Evolutionary conservation across 73 alveolate genomes (phyloP).

Genomic region (Tetrahymena malaccensis): DNA sequence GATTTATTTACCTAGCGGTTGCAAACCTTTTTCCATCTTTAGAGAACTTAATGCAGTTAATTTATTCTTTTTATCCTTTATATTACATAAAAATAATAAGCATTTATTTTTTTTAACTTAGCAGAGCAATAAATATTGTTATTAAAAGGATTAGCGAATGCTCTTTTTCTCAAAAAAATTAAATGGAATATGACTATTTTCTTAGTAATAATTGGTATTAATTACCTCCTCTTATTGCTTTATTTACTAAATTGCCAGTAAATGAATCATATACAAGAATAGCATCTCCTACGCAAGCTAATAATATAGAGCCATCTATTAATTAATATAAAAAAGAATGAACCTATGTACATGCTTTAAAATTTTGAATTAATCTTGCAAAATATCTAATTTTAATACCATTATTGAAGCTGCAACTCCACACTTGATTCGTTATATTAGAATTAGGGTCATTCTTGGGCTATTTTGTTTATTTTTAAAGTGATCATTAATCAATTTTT

Average conservation of each 20-base stretch:
- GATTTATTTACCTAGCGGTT: background rate
- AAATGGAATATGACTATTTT: no score
- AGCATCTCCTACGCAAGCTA: slow-evolving; percentile 37
- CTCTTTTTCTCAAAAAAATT: background rate
- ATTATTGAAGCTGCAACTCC: background rate
- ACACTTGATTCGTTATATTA: background rate
- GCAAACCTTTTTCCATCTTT: background rate
- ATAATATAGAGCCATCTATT: slow-evolving; percentile 27
- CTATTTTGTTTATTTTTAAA: background rate
- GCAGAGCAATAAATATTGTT: background rate
- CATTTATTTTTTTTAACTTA: background rate
- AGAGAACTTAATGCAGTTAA: background rate
- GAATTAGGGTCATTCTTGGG: background rate
- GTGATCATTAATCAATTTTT: background rate
- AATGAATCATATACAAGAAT: slow-evolving; percentile 2
- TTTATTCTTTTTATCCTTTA: background rate
- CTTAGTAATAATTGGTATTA: background rate
- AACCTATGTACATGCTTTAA: background rate
- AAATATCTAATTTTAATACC: background rate
- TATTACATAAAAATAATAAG: background rate
- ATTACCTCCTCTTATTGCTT: background rate
- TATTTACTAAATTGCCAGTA: background rate
- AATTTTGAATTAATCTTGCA: background rate
- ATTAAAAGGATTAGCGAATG: no score
- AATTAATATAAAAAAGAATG: background rate